phyloP scores from a whole-genome alignment of 164 flowering plant species.

The Aristolochia contorta region DNA sequence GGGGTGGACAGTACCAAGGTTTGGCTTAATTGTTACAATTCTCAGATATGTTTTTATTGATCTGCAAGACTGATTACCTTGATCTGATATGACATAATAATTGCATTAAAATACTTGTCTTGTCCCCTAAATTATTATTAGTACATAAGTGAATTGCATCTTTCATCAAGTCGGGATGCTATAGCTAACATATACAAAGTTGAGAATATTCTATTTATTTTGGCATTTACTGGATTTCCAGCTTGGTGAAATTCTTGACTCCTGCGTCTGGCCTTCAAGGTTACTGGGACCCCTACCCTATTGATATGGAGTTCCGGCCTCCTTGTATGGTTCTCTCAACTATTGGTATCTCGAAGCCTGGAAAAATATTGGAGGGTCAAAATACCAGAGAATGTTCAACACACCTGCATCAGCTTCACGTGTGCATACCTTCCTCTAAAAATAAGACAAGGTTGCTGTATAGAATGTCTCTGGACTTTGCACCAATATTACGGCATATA shows the following conservation, averaged over 20 bases:
- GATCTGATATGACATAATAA: no score
- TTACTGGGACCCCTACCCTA: constrained; percentile 98
- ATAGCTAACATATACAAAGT: no score
- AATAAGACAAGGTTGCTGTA: constrained; percentile 70
- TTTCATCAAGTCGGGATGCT: no score
- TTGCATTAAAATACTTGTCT: no score
- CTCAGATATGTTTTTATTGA: no score
- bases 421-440: constrained; percentile 79
- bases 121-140: no score
- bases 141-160: no score
- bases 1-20: constrained; percentile 98
- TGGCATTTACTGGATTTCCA: constrained; percentile 18
- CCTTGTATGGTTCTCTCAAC: constrained; percentile 97
- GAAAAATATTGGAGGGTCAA: constrained; percentile 85
- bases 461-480: constrained; percentile 97
- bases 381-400: constrained; percentile 71
- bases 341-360: constrained; percentile 95
- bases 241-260: constrained; percentile 91
- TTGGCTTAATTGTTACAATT: constrained; percentile 8
- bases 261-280: constrained; percentile 96
- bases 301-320: constrained; percentile 96
- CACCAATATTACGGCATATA: constrained; percentile 67
- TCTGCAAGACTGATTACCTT: no score
- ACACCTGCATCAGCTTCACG: constrained; percentile 96
- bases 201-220: no score